These are phyloP conservation scores for Tulasnella sp. DNA, from an alignment of 768 basidiomycete genomes.

Conservation along the genomic window DNA sequence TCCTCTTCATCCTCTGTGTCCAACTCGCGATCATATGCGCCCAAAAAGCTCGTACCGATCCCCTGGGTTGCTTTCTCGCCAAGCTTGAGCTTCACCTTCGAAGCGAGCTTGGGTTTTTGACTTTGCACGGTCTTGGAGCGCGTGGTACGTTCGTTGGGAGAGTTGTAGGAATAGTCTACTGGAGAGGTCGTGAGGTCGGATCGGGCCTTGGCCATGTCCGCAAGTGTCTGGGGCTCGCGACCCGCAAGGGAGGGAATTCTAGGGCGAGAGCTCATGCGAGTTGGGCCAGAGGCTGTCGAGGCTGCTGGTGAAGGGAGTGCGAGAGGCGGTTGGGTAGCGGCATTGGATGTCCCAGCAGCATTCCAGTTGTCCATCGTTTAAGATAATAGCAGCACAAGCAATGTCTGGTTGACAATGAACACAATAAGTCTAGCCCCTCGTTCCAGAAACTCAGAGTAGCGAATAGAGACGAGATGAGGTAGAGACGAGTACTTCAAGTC, in stretches of 20 bases:
- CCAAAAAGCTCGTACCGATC: slow-evolving; percentile 80
- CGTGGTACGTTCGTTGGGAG: slow-evolving; percentile 22
- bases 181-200: not conserved
- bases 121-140: slow-evolving; percentile 25
- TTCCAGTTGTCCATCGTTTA: too few relatives aligned
- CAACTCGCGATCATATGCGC: slow-evolving; percentile 85
- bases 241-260: slow-evolving; percentile 9
- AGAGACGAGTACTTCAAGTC: too few relatives aligned
- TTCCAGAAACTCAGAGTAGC: too few relatives aligned
- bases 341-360: too few relatives aligned
- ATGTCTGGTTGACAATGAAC: too few relatives aligned
- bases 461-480: too few relatives aligned
- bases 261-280: slow-evolving; percentile 14
- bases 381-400: too few relatives aligned
- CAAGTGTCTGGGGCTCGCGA: slow-evolving; percentile 10
- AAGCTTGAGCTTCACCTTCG: slow-evolving; percentile 77
- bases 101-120: slow-evolving; percentile 29
- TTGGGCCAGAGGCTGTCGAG: not conserved
- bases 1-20: slow-evolving; percentile 95
- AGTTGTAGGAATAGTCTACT: not conserved
- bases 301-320: not conserved
- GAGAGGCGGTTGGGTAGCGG: too few relatives aligned
- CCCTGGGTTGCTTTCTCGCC: slow-evolving; percentile 75
- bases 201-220: slow-evolving; percentile 3
- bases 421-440: too few relatives aligned